Evolutionary conservation across 305 asterid genomes (phyloP).

Genomic region (Fraxinus baroniana): DNA sequence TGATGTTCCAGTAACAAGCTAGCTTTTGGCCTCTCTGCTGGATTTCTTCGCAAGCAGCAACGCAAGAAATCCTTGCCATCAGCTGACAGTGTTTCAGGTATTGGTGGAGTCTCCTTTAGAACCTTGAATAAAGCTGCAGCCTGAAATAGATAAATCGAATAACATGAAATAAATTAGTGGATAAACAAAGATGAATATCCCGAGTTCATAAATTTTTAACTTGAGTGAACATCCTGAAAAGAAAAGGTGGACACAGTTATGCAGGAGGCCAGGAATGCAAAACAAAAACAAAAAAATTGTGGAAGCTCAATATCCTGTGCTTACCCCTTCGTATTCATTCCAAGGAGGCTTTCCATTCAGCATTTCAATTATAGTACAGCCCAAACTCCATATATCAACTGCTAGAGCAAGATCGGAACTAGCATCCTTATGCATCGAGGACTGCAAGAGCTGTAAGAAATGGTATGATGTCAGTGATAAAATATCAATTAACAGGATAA

Average conservation of each 20-base stretch:
- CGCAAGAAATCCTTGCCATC: constrained; percentile 85
- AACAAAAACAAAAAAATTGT: background rate
- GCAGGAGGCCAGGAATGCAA: background rate
- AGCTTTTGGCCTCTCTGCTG: constrained; percentile 82
- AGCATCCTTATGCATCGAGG: constrained; percentile 50
- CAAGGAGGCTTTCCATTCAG: constrained; percentile 85
- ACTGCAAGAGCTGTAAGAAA: constrained; percentile 61
- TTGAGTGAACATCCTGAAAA: background rate
- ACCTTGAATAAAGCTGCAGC: constrained; percentile 90
- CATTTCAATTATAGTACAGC: constrained; percentile 94
- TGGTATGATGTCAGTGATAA: background rate
- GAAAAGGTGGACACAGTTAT: background rate
- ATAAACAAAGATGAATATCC: background rate
- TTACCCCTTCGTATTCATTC: constrained; percentile 95
- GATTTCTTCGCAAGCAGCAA: constrained; percentile 74
- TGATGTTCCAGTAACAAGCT: constrained; percentile 67
- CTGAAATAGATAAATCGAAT: constrained; percentile 31
- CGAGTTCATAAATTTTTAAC: background rate
- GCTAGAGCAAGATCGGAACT: constrained; percentile 68
- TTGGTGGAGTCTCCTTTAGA: constrained; percentile 69
- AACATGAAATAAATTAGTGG: background rate
- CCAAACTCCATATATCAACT: constrained; percentile 93
- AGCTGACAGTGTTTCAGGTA: constrained; percentile 76
- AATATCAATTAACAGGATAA: background rate
- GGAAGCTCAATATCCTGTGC: constrained; percentile 12